Evolutionary conservation across 1,284 basidiomycete species (phyloP).

Genomic region (Ustilago bromivora): DNA sequence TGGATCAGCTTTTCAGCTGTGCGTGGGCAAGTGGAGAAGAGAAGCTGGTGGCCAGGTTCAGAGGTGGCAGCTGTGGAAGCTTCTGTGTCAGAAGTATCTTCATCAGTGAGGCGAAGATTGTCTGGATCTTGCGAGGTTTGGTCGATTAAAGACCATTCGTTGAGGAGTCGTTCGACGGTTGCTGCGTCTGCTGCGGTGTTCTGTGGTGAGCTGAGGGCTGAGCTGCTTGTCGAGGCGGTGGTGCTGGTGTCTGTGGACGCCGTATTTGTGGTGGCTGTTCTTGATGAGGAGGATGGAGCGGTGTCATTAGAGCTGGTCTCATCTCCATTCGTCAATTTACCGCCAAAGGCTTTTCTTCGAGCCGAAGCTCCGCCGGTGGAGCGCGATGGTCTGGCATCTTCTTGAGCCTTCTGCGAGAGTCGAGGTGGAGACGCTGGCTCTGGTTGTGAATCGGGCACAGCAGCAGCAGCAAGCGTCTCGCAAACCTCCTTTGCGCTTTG

Average conservation of each 20-base stretch:
- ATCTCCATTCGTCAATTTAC: slow-evolving; percentile 21
- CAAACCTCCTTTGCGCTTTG: slow-evolving; percentile 53
- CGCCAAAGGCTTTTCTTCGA: slow-evolving; percentile 25
- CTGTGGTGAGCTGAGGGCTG: not conserved
- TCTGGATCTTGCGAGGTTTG: slow-evolving; percentile 29
- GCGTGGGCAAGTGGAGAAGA: not conserved
- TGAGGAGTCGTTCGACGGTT: slow-evolving; percentile 42
- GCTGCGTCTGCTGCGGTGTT: slow-evolving; percentile 24
- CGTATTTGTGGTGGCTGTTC: not conserved
- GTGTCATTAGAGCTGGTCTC: not conserved
- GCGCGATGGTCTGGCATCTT: not conserved
- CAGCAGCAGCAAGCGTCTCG: slow-evolving; percentile 44
- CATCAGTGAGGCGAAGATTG: slow-evolving; percentile 52
- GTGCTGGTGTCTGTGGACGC: not conserved
- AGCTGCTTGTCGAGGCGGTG: slow-evolving; percentile 3
- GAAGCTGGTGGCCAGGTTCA: slow-evolving; percentile 6
- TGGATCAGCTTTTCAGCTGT: slow-evolving; percentile 4
- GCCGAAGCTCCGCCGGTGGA: slow-evolving; percentile 2
- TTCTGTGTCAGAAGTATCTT: slow-evolving; percentile 37
- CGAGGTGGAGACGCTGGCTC: not conserved
- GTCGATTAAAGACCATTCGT: slow-evolving; percentile 51
- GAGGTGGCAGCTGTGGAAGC: slow-evolving; percentile 1
- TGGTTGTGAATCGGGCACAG: slow-evolving; percentile 9
- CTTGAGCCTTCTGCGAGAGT: not conserved
- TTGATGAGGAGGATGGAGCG: not conserved